phyloP scores from a whole-genome alignment of 257 asterid genomes.

The Lantana camara region DNA sequence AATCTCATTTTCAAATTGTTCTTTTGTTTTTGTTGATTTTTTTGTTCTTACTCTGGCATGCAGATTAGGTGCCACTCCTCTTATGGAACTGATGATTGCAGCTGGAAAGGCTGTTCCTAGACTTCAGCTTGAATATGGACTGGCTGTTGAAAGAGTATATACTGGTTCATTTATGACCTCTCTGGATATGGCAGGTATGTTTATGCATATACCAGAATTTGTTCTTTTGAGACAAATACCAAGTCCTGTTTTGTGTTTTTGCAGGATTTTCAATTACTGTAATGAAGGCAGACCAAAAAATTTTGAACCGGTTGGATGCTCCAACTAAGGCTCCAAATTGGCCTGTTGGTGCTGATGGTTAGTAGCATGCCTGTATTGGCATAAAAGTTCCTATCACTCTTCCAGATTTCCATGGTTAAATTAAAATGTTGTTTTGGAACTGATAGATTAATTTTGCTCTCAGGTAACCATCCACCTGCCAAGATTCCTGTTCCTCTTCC shows the following conservation, averaged over 20 bases:
- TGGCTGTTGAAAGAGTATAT: conserved; percentile 96
- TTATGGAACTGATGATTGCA: conserved; percentile 95
- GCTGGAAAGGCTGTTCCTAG: conserved; percentile 92
- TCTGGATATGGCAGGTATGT: conserved; percentile 93
- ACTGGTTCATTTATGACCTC: conserved; percentile 99
- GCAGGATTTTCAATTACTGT: conserved; percentile 93
- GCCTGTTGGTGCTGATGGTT: conserved; percentile 95
- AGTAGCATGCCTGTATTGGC: conserved; percentile 31
- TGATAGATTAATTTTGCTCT: conserved; percentile 28
- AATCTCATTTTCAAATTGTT: no score
- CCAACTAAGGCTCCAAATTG: conserved; percentile 96
- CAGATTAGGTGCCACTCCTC: conserved; percentile 96
- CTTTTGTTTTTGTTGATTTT: conserved; percentile 16
- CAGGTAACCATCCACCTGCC: conserved; percentile 90
- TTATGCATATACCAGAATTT: conserved; percentile 7
- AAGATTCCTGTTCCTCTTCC: conserved; percentile 96
- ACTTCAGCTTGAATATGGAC: conserved; percentile 93
- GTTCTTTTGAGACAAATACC: conserved; percentile 19
- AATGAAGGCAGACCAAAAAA: conserved; percentile 78
- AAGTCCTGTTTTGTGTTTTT: conserved; percentile 23
- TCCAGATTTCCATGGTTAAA: background rate
- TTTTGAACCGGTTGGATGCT: conserved; percentile 80
- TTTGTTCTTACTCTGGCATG: conserved; percentile 30
- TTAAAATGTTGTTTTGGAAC: conserved; percentile 18
- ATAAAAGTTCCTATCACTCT: conserved; percentile 1